A percentile compares a stretch with the other conserved stretches of the same genome.
phyloP scores from a whole-genome alignment of 352 stramenopile genomes.

The Nothophytophthora sp. region DNA sequence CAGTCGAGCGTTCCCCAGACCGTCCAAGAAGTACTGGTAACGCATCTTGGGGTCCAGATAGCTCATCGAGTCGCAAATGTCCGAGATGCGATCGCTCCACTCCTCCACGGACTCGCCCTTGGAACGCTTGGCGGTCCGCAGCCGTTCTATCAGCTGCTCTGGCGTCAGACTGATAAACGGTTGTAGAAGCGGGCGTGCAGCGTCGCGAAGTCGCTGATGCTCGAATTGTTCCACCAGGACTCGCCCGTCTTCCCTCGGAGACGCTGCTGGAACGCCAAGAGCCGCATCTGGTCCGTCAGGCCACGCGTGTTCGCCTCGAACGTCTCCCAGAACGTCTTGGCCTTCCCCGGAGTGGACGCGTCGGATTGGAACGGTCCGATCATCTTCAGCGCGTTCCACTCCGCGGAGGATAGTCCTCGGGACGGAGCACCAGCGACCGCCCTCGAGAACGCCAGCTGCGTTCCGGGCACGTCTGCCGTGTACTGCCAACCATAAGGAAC shows the following conservation, averaged over 20 bases:
- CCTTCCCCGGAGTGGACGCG: background rate
- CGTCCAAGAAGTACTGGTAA: background rate
- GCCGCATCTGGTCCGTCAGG: background rate
- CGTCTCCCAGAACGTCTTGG: background rate
- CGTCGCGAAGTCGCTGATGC: background rate
- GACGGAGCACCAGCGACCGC: too few relatives aligned
- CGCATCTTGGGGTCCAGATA: background rate
- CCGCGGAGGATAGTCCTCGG: too few relatives aligned
- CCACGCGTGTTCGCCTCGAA: background rate
- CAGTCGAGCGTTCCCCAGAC: background rate
- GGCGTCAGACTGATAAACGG: background rate
- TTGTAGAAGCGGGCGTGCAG: background rate
- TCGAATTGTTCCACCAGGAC: background rate
- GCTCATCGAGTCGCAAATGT: slow-evolving; percentile 3
- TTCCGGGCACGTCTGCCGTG: too few relatives aligned
- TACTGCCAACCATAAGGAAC: too few relatives aligned
- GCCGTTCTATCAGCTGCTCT: background rate
- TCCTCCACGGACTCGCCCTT: slow-evolving; percentile 1
- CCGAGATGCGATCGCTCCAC: background rate
- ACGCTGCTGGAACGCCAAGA: background rate
- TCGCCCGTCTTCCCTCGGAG: background rate
- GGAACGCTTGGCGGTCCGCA: background rate
- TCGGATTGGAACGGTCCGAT: background rate
- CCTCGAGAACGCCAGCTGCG: too few relatives aligned
- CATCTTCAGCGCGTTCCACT: background rate